Evolutionary conservation across 768 basidiomycete genomes (phyloP).

Genomic region (Neoboletus brunneissimus): DNA sequence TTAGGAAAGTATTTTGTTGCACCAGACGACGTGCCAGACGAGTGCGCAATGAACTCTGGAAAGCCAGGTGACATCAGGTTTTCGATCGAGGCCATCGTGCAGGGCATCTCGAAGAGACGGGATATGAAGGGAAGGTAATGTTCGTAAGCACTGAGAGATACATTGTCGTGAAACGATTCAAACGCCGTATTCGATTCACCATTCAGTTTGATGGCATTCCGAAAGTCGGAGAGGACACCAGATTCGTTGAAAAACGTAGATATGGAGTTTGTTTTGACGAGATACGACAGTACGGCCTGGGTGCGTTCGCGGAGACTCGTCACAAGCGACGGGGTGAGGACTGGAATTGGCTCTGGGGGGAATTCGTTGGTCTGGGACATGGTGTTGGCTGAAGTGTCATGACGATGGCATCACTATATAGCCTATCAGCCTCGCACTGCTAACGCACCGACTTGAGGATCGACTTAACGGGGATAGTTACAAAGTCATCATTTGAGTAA

Average conservation of each 20-base stretch:
- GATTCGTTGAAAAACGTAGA: slow-evolving; percentile 19
- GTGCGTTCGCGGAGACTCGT: slow-evolving; percentile 20
- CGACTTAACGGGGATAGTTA: too few relatives aligned
- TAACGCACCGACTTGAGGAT: too few relatives aligned
- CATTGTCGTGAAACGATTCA: slow-evolving; percentile 14
- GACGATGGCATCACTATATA: not conserved
- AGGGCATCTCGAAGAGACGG: slow-evolving; percentile 20
- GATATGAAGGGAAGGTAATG: slow-evolving; percentile 22
- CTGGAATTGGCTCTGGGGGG: slow-evolving; percentile 15
- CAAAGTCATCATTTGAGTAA: too few relatives aligned
- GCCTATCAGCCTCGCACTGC: not conserved
- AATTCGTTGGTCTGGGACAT: slow-evolving; percentile 4
- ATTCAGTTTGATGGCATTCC: not conserved
- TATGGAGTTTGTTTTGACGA: slow-evolving; percentile 19
- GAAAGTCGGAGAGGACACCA: slow-evolving; percentile 13
- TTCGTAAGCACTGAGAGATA: slow-evolving; percentile 16
- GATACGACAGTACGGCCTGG: slow-evolving; percentile 22
- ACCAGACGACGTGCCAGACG: slow-evolving; percentile 18
- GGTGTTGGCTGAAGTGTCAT: not conserved
- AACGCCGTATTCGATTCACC: not conserved
- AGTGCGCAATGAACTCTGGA: slow-evolving; percentile 24
- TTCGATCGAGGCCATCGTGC: slow-evolving; percentile 16
- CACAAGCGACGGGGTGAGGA: slow-evolving; percentile 12
- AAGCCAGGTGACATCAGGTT: slow-evolving; percentile 23
- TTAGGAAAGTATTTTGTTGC: slow-evolving; percentile 18